These are phyloP conservation scores for Acanthamoeba sp. DNA, from an alignment of 208 protist species.

Conservation along the genomic window DNA sequence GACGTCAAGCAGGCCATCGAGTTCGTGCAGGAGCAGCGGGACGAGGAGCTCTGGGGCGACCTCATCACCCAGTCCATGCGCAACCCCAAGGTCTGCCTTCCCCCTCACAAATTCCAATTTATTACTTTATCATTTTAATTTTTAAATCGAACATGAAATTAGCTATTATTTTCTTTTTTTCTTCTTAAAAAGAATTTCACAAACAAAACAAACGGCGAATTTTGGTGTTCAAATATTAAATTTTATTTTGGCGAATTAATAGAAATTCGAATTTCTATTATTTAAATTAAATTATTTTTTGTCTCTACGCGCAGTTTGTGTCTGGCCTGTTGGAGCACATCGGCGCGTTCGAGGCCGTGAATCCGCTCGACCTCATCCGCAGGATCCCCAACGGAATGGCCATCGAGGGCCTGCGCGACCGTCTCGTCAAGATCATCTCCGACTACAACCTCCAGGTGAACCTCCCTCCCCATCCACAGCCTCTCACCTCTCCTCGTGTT, in stretches of 20 bases:
- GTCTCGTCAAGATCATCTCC: conserved; percentile 89
- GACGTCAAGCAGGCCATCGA: conserved; percentile 90
- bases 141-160: background rate
- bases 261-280: no score
- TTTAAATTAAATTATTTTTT: background rate
- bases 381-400: conserved; percentile 80
- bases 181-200: no score
- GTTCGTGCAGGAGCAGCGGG: conserved; percentile 90
- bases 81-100: conserved; percentile 76
- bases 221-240: no score
- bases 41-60: conserved; percentile 91
- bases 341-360: conserved; percentile 84
- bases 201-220: no score
- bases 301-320: conserved; percentile 77
- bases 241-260: no score
- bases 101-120: background rate
- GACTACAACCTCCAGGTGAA: conserved; percentile 88
- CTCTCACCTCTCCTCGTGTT: no score
- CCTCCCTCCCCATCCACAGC: background rate
- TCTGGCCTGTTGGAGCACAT: conserved; percentile 88
- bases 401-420: conserved; percentile 86
- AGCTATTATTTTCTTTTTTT: background rate
- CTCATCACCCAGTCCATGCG: conserved; percentile 89
- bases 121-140: no score
- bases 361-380: conserved; percentile 89